A percentile compares a stretch with the other conserved stretches of the same genome.
phyloP scores from a whole-genome alignment of 805 yeast species.

The Wickerhamomyces bovis region DNA sequence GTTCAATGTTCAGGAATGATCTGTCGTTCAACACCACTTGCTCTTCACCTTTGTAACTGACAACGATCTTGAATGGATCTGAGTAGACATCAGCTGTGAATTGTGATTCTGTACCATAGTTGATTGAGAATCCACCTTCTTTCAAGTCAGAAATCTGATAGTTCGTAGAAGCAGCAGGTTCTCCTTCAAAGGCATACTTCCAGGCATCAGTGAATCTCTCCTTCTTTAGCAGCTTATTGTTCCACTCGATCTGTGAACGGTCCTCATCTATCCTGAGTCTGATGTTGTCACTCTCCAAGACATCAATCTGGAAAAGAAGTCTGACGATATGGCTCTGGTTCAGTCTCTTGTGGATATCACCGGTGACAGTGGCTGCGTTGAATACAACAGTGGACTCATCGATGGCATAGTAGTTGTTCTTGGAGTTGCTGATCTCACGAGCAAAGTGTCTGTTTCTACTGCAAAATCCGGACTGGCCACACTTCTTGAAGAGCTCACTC shows the following conservation, averaged over 20 bases:
- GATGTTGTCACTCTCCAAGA: constrained; percentile 53
- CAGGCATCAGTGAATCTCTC: constrained; percentile 56
- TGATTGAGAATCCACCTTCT: constrained; percentile 15
- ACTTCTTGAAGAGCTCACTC: constrained; percentile 65
- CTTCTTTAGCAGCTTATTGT: constrained; percentile 28
- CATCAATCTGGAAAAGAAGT: constrained; percentile 52
- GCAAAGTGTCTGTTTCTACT: constrained; percentile 70
- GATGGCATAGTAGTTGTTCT: constrained; percentile 35
- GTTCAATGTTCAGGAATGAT: constrained; percentile 76
- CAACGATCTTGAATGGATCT: constrained; percentile 43
- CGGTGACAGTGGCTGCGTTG: constrained; percentile 34
- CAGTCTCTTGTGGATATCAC: constrained; percentile 41
- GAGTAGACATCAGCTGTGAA: constrained; percentile 38
- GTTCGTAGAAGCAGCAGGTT: constrained; percentile 15
- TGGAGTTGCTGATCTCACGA: constrained; percentile 15
- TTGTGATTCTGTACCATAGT: constrained; percentile 35
- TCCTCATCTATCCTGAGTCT: constrained; percentile 63
- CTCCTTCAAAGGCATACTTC: constrained; percentile 46
- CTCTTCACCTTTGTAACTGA: constrained; percentile 38
- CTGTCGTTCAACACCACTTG: constrained; percentile 63
- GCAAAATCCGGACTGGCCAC: constrained; percentile 82
- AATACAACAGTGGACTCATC: constrained; percentile 30
- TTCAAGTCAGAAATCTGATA: constrained; percentile 17
- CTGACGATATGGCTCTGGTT: constrained; percentile 32
- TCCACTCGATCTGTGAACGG: constrained; percentile 24